A percentile compares a stretch with the other conserved stretches of the same genome.
Conservation (phyloP, 2,329 filamentous ascomycete species). For the Hypoxylon sp. region DNA sequence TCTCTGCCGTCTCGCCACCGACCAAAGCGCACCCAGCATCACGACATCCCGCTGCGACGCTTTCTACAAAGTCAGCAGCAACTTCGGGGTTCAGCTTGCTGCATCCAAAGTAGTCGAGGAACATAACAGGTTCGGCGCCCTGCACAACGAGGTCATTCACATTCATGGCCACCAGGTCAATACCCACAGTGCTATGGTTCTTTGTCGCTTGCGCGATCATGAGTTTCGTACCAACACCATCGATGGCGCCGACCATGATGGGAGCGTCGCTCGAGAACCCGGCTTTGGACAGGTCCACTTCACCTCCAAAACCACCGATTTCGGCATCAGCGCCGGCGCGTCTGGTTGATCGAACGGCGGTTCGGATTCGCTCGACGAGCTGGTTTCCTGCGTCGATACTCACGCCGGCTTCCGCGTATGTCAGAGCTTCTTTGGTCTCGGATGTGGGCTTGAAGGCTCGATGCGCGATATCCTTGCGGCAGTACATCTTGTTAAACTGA, state of each 20-base stretch:
- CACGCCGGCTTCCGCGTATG: slow-evolving; percentile 92
- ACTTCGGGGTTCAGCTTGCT: slow-evolving; percentile 81
- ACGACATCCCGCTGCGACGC: slow-evolving; percentile 87
- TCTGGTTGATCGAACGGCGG: slow-evolving; percentile 83
- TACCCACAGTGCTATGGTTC: slow-evolving; percentile 93
- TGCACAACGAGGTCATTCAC: slow-evolving; percentile 98
- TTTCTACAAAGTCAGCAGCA: slow-evolving; percentile 86
- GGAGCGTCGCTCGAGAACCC: slow-evolving; percentile 75
- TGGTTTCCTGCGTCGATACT: slow-evolving; percentile 94
- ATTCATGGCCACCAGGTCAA: slow-evolving; percentile 98
- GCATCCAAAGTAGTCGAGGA: slow-evolving; percentile 98
- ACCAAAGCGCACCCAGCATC: slow-evolving; percentile 88
- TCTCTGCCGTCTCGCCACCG: slow-evolving; percentile 98
- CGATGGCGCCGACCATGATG: slow-evolving; percentile 90
- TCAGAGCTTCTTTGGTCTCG: slow-evolving; percentile 66
- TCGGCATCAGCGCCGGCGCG: slow-evolving; percentile 89
- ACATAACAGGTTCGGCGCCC: slow-evolving; percentile 92
- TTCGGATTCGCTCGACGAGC: slow-evolving; percentile 91
- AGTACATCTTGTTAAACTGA: slow-evolving; percentile 89
- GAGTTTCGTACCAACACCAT: slow-evolving; percentile 96
- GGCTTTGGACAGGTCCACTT: slow-evolving; percentile 78
- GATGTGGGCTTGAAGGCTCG: slow-evolving; percentile 66
- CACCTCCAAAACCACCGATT: slow-evolving; percentile 94
- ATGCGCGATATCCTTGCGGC: slow-evolving; percentile 90
- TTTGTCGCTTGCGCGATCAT: slow-evolving; percentile 91